Percentiles rank a stretch among this genome's conserved stretches.
Conservation (phyloP, 2,329 filamentous ascomycete species). For the Diaporthe batatas region DNA sequence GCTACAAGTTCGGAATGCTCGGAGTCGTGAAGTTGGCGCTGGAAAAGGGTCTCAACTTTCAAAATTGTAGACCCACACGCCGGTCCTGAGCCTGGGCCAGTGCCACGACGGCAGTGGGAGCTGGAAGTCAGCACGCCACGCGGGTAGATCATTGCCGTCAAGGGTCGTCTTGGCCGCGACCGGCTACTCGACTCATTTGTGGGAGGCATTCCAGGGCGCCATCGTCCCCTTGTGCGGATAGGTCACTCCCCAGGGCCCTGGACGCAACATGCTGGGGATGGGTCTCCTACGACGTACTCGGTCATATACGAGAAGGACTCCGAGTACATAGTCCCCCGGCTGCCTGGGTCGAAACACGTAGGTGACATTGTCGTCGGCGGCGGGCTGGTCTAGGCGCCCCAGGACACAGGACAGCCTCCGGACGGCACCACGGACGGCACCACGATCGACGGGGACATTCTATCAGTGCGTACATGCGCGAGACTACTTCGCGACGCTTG, state of each 20-base stretch:
- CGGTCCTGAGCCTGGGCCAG: conserved; percentile 51
- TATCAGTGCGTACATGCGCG: conserved; percentile 63
- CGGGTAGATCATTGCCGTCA: conserved; percentile 56
- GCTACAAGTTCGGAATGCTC: conserved; percentile 54
- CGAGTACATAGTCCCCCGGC: conserved; percentile 76
- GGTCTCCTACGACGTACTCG: conserved; percentile 67
- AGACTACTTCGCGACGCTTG: conserved; percentile 63
- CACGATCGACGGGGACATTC: conserved; percentile 59
- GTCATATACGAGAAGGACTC: conserved; percentile 73
- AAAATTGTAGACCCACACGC: conserved; percentile 69
- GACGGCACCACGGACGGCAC: conserved; percentile 71
- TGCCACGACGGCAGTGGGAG: conserved; percentile 42
- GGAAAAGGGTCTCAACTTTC: conserved; percentile 61
- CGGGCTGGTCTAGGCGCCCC: conserved; percentile 58
- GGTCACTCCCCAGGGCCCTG: conserved; percentile 58
- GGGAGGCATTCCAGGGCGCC: conserved; percentile 58
- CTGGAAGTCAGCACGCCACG: conserved; percentile 59
- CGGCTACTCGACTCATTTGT: conserved; percentile 62
- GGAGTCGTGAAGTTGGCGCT: conserved; percentile 62
- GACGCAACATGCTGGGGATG: conserved; percentile 51
- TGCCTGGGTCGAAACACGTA: conserved; percentile 56
- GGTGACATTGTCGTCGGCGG: conserved; percentile 74
- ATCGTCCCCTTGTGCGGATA: conserved; percentile 66
- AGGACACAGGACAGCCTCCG: conserved; percentile 60
- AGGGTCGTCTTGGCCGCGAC: conserved; percentile 67